Evolutionary conservation across 345 rosid genomes (phyloP), one percentile per base, ranked within the genome.

Genomic region (Eutrema heterophyllum): DNA sequence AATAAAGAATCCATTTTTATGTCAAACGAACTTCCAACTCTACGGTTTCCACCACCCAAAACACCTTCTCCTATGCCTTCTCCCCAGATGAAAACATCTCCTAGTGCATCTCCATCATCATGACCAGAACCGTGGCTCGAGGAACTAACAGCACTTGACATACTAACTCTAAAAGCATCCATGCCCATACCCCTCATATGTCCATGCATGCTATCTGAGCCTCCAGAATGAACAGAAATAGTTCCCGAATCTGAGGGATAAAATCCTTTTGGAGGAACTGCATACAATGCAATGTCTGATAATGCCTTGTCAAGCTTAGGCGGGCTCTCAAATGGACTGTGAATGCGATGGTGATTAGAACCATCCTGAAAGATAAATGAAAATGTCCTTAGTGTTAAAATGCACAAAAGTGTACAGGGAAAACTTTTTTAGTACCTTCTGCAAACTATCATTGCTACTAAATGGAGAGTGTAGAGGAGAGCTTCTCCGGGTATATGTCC

Each of bases 151-250:
- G 84, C 97, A 87, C 99, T 95, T 43, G 97, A 95, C 77, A 95
- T 77, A 83, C 99, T 95, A 75, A 95, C 97, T 84, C 99, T 88
- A 77, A 88, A 87, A 79, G 93, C 87, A 78, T 95, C 99, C 86
- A 86, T 73, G 46, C 76, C 74, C 86, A 82, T 84, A 62, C 85
- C 77, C 80, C 82, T 92, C 91, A 87, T 82, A 73, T 92, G 93
- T 69, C 95, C 89, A 83, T 89, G 93, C 72, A 95, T 71, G 74
- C 91, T 90, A 70, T 95, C 97, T 0, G 97, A 90, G 71, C 97
- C 99, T 65, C 97, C 98, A 18, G 99, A 95, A 83, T 88, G 92
- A 49, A 90, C 89, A 24, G 99, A 92, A 50, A 70, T 94, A 64
- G 91, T 87, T 43, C 89, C 89, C 50, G 97, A 86, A 82, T 88